Evolutionary conservation across 345 rosid genomes (phyloP).

Genomic region (Noccaea caerulescens): DNA sequence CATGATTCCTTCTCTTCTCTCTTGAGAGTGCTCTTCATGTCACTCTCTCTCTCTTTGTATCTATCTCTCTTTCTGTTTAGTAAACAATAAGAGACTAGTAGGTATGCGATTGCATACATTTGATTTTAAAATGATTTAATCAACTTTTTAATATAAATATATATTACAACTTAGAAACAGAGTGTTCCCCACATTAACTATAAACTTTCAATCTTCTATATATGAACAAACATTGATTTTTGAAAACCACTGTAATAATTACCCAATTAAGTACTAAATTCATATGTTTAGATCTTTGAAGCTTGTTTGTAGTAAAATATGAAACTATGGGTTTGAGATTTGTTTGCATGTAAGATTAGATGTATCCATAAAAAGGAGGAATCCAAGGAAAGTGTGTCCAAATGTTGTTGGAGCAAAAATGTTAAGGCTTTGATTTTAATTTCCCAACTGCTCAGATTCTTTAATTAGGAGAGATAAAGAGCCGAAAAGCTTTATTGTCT

Average conservation of each 20-base stretch:
- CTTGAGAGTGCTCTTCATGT: conserved; percentile 43
- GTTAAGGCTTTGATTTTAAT: conserved; percentile 34
- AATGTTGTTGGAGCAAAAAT: conserved; percentile 39
- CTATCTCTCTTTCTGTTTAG: conserved; percentile 31
- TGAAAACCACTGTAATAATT: conserved; percentile 40
- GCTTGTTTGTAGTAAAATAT: conserved; percentile 29
- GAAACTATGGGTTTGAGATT: conserved; percentile 23
- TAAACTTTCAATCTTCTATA: conserved; percentile 36
- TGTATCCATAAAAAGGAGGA: conserved; percentile 37
- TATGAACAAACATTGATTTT: conserved; percentile 33
- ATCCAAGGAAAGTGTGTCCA: conserved; percentile 38
- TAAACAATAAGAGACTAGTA: conserved; percentile 35
- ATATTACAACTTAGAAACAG: not conserved
- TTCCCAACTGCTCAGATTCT: conserved; percentile 39
- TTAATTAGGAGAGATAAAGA: conserved; percentile 42
- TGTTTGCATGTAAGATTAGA: conserved; percentile 45
- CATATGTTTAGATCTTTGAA: conserved; percentile 28
- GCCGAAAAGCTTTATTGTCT: conserved; percentile 38
- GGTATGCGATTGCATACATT: conserved; percentile 31
- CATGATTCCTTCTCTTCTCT: conserved; percentile 32
- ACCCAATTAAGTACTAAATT: conserved; percentile 35
- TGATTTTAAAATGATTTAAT: conserved; percentile 22
- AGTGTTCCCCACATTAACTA: conserved; percentile 35
- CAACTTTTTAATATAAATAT: not conserved
- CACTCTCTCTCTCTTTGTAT: conserved; percentile 26